Evolutionary conservation across 176 grass and related monocot species (phyloP).

Genomic region (Dactylis glomerata): DNA sequence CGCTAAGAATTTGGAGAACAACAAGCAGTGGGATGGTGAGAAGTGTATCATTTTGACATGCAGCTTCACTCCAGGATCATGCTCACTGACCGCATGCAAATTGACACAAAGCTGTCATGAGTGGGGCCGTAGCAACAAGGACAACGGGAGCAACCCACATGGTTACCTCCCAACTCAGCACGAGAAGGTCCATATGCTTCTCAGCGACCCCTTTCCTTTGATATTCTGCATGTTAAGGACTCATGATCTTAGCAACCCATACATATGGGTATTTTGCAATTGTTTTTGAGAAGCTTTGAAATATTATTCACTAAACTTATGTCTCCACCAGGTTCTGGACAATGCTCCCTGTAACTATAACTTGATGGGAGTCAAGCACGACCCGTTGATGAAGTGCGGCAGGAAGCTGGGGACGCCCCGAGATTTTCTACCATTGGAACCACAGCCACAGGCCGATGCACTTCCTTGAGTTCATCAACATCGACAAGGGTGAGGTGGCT

Average conservation of each 20-base stretch:
- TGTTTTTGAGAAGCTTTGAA: neutral
- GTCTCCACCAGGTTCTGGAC: slow-evolving; percentile 60
- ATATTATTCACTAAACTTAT: neutral
- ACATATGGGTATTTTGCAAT: neutral
- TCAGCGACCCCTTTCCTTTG: slow-evolving; percentile 96
- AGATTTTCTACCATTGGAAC: slow-evolving; percentile 86
- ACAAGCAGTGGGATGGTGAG: slow-evolving; percentile 97
- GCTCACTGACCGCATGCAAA: slow-evolving; percentile 93
- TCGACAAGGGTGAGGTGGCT: slow-evolving; percentile 70
- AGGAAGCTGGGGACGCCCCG: slow-evolving; percentile 79
- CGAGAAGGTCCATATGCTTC: slow-evolving; percentile 99
- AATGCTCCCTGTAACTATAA: slow-evolving; percentile 97
- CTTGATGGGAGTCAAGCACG: slow-evolving; percentile 99
- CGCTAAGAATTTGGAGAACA: slow-evolving; percentile 83
- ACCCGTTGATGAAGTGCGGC: slow-evolving; percentile 70
- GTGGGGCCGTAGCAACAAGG: slow-evolving; percentile 96
- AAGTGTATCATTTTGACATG: slow-evolving; percentile 98
- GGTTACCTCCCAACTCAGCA: slow-evolving; percentile 91
- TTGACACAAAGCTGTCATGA: slow-evolving; percentile 87
- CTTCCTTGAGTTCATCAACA: slow-evolving; percentile 90
- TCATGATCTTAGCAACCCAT: neutral
- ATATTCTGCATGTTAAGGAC: slow-evolving; percentile 89
- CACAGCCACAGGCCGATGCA: slow-evolving; percentile 92
- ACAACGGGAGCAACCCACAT: slow-evolving; percentile 96
- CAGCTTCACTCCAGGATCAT: slow-evolving; percentile 93